These are phyloP conservation scores for Stygiomarasmius scandens DNA, from an alignment of 1,284 basidiomycete genomes.

Conservation along the genomic window DNA sequence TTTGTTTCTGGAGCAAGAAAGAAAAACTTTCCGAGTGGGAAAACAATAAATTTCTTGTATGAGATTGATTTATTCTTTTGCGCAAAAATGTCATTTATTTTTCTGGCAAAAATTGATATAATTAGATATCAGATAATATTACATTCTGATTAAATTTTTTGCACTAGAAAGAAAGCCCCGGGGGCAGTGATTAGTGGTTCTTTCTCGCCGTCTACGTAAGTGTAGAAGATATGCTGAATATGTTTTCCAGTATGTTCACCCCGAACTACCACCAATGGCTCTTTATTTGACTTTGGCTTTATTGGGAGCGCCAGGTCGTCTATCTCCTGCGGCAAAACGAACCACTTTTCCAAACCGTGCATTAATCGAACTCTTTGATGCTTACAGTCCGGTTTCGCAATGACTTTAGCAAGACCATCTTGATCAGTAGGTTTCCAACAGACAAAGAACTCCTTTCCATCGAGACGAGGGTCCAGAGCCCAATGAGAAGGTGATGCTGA, in stretches of 20 bases:
- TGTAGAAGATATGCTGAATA: background rate
- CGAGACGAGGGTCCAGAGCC: background rate
- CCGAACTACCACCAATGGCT: background rate
- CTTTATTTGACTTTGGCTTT: background rate
- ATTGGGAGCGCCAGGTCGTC: background rate
- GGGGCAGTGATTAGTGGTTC: no score
- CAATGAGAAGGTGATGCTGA: background rate
- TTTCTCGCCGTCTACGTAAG: no score
- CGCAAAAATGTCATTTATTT: no score
- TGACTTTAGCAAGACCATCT: background rate
- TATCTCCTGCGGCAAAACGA: background rate
- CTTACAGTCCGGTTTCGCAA: background rate
- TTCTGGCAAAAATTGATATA: no score
- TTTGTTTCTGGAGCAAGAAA: no score
- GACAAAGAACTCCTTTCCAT: background rate
- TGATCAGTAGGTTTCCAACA: background rate
- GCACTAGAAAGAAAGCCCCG: no score
- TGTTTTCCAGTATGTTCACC: background rate
- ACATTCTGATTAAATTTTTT: no score
- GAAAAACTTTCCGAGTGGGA: no score
- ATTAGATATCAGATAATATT: no score
- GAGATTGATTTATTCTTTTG: no score
- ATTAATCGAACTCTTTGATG: background rate
- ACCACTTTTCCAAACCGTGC: background rate
- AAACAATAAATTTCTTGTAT: no score